These are phyloP conservation scores for Monosporascus cannonballus DNA, from an alignment of 2,329 filamentous ascomycete genomes.

Conservation along the genomic window DNA sequence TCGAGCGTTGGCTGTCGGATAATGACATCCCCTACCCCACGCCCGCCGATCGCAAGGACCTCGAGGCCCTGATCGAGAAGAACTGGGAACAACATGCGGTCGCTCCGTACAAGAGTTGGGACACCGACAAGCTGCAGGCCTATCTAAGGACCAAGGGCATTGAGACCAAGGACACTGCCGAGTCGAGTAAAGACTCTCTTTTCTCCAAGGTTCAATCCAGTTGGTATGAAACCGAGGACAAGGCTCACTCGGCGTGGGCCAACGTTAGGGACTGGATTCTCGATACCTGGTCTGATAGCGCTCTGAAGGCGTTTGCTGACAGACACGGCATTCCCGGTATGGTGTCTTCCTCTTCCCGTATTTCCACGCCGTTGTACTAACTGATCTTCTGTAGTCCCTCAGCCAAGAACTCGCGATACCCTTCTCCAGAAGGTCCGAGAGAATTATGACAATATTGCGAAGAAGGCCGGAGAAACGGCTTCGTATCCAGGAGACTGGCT, in stretches of 20 bases:
- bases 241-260: slow-evolving; percentile 63
- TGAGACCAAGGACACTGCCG: slow-evolving; percentile 60
- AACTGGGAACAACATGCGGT: slow-evolving; percentile 81
- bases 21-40: slow-evolving; percentile 87
- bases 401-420: slow-evolving; percentile 79
- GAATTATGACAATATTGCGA: slow-evolving; percentile 73
- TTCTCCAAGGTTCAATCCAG: slow-evolving; percentile 61
- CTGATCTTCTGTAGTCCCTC: slow-evolving; percentile 50
- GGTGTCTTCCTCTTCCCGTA: slow-evolving; percentile 5
- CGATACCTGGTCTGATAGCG: slow-evolving; percentile 90
- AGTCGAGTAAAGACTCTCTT: slow-evolving; percentile 63
- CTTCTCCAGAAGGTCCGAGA: slow-evolving; percentile 71
- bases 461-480: slow-evolving; percentile 67
- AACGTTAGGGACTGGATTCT: slow-evolving; percentile 87
- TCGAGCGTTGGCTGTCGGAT: slow-evolving; percentile 94
- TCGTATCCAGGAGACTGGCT: slow-evolving; percentile 95
- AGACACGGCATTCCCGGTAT: slow-evolving; percentile 71
- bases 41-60: slow-evolving; percentile 84
- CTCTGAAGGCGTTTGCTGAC: slow-evolving; percentile 89
- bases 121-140: slow-evolving; percentile 57
- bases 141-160: slow-evolving; percentile 69
- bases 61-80: slow-evolving; percentile 82
- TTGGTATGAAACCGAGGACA: slow-evolving; percentile 77
- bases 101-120: slow-evolving; percentile 72
- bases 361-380: not conserved